Evolutionary conservation across 768 basidiomycete genomes (phyloP), one percentile per base, ranked within the genome.

Genomic region (Nidularia pulvinata): DNA sequence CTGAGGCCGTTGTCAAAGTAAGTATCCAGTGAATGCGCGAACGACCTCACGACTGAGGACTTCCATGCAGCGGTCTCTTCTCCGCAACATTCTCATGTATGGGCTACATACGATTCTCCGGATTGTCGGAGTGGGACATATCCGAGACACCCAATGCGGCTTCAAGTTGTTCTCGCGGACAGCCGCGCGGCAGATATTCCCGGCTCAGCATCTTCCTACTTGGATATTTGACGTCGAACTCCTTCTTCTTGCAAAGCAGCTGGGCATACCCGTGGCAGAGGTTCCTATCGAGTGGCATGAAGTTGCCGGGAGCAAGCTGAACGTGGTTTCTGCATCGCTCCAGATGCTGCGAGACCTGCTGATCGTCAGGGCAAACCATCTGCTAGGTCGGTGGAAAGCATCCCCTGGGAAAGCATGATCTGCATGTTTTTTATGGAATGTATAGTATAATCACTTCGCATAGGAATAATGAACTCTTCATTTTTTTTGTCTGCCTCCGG

Each of bases 161-260:
- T 98, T 98, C 85, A 98, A 98, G 72, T 82, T 98, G 30, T 95
- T 96, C 72, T 86, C 93, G 13, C 91, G 93, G 9, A 62, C 76
- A 3, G 88, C 94, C 0, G 94, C 94, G 7, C 83, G 79, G 49
- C 81, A 82, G 54, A 85, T 98, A 56, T 98, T 96, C 69, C 93
- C 93, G 1, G 77, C 79, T 1, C 88, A 96, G 63, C 95, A 92
- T 62, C 86, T 96, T 32, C 76, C 88, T 5, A 88, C 91, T 1
- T 98, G 95, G 95, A 95, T 96, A 67, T 98, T 98, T 62, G 95
- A 98, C 69, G 95, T 97, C 54, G 95, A 98, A 68, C 81, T 97
- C 4, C 76, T 98, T 16, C 76, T 97, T 7, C 79, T 95, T 37
- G 93, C 95, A 7, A 88, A 91, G 64, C 81, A 88, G 65, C 75